Base-by-base conservation (phyloP, 2,329 filamentous ascomycete genomes). In the Coniochaeta prunicola region DNA sequence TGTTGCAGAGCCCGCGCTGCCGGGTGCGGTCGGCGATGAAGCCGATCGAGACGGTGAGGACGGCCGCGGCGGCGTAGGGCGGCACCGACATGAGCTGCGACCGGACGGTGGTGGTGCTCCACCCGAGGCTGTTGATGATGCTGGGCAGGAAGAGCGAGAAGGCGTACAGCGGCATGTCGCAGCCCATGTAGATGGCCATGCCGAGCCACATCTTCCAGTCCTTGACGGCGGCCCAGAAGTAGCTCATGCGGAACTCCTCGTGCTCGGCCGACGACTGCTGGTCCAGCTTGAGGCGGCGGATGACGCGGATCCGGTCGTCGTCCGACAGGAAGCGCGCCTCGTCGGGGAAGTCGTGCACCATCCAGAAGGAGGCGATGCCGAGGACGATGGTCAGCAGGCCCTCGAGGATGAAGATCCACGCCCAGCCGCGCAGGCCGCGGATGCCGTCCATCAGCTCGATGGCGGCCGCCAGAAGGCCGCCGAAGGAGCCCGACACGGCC, bases 281-380 rank as follows among this genome's bases (percentile, higher is more conserved):
- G 68, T 92, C 89, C 9, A 77, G 74, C 59, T 83, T 83, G 26
- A 93, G 76, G 2, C 90, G 82, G 10, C 84, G 80, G 19, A 90
- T 73, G 0, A 93, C 88, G 17, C 89, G 82, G 4, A 77, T 76
- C 12, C 88, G 84, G 64, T 94, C 89, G 1, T 80, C 79, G 0
- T 80, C 77, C 0, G 82, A 81, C 4, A 94, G 78, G 69, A 92
- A 93, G 0, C 68, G 80, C 6, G 89, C 89, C 53, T 86, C 80
- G 63, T 90, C 88, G 0, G 90, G 90, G 69, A 90, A 93, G 67
- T 94, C 90, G 65, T 90, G 83, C 2, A 92, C 87, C 73, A 88
- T 79, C 83, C 85, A 91, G 74, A 87, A 91, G 6, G 83, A 87
- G 1, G 77, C 72, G 4, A 86, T 59, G 1, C 87, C 89, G 6